Percentiles rank a stretch among this genome's conserved stretches.
Evolutionary conservation across 1,284 basidiomycete species (phyloP).

Genomic region (Malassezia pachydermatis): DNA sequence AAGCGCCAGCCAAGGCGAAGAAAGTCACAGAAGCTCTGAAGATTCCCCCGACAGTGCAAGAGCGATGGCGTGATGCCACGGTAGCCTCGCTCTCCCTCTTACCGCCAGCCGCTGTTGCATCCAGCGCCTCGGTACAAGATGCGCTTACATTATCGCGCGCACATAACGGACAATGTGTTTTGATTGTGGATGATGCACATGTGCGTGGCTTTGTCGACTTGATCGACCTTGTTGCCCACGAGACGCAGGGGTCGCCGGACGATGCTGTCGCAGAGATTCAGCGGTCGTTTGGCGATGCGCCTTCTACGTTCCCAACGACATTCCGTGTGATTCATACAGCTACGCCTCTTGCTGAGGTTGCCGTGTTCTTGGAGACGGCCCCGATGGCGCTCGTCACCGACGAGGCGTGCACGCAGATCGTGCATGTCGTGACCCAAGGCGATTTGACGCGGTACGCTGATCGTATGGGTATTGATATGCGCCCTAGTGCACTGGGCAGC

Average conservation of each 20-base stretch:
- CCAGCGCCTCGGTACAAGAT: neutral
- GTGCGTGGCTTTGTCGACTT: slow-evolving; percentile 40
- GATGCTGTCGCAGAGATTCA: slow-evolving; percentile 27
- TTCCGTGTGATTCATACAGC: slow-evolving; percentile 40
- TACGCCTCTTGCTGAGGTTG: slow-evolving; percentile 41
- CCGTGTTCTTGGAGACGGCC: slow-evolving; percentile 34
- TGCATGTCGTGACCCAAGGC: slow-evolving; percentile 35
- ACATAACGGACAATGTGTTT: slow-evolving; percentile 9
- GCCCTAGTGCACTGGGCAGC: slow-evolving; percentile 4
- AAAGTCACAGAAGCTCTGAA: neutral
- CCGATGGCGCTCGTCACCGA: slow-evolving; percentile 45
- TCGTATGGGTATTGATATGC: slow-evolving; percentile 25
- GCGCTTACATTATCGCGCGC: slow-evolving; percentile 12
- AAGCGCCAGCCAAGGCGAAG: neutral
- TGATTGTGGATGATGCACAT: slow-evolving; percentile 25
- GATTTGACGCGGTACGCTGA: slow-evolving; percentile 37
- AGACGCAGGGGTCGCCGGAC: slow-evolving; percentile 23
- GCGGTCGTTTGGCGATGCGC: slow-evolving; percentile 14
- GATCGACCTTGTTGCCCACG: slow-evolving; percentile 23
- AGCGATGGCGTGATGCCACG: slow-evolving; percentile 2
- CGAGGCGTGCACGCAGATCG: slow-evolving; percentile 31
- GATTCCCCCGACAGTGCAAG: neutral
- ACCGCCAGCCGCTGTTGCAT: slow-evolving; percentile 1
- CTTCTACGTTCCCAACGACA: slow-evolving; percentile 16
- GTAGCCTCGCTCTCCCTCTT: slow-evolving; percentile 6